These are phyloP conservation scores for Talaromyces sp. DNA, from an alignment of 2,329 filamentous ascomycete genomes.

Conservation along the genomic window DNA sequence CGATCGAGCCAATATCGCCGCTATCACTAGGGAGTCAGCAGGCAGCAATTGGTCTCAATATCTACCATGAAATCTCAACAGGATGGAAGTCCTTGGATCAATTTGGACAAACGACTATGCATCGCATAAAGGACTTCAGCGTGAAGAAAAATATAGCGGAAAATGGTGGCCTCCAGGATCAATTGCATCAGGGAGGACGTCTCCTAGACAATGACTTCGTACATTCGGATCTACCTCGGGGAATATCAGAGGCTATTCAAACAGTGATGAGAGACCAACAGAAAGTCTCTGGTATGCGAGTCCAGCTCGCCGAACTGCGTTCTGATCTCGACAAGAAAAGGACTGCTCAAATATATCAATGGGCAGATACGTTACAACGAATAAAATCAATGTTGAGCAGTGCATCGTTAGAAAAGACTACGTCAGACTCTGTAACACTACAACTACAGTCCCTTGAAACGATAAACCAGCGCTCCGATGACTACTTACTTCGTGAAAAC, in stretches of 20 bases:
- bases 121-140: neutral
- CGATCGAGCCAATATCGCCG: neutral
- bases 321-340: conserved; percentile 2
- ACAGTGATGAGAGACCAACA: conserved; percentile 3
- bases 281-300: conserved; percentile 8
- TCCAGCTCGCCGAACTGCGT: conserved; percentile 7
- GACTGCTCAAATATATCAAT: neutral
- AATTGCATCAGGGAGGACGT: neutral
- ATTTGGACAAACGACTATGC: neutral
- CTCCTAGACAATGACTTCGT: neutral
- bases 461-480: conserved; percentile 19
- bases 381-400: neutral
- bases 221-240: neutral
- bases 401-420: neutral
- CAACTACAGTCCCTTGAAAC: conserved; percentile 23
- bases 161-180: neutral
- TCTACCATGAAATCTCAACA: neutral
- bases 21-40: neutral
- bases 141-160: neutral
- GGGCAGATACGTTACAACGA: neutral
- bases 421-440: conserved; percentile 13
- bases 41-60: neutral
- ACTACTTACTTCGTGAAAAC: conserved; percentile 27
- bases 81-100: neutral
- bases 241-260: neutral